Base-by-base conservation (phyloP, 176 grass and related monocot genomes). In the Phoenix roebelenii region DNA sequence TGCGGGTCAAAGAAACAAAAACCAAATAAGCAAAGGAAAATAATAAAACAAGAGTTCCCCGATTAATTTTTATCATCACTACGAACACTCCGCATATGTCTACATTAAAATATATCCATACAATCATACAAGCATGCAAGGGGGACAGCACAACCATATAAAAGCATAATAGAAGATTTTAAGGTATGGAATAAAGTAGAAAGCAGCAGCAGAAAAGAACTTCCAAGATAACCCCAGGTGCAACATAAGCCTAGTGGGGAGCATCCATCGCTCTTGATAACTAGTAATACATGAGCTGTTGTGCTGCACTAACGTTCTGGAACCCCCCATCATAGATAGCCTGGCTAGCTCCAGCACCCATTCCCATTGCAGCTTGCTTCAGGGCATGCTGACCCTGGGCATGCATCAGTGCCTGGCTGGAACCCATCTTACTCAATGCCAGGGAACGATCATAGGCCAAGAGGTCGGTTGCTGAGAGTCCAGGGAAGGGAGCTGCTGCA, bases 201-300 rank as follows among this genome's bases (percentile, higher is more conserved):
- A 30, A 30, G 28, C 28, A 30, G 5, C 28, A 28, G 25, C 0
- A 7, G 5, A 7, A 30, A 6, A 32, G 29, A 32, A 32, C 4
- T 7, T 32, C 24, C 29, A 6, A 3, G 35, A 44, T 12, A 44
- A 0, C 20, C 7, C 35, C 9, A 44, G 35, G 7, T 7, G 7
- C 10, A 44, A 44, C 35, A 44, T 44, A 14, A 44, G 35, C 35
- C 35, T 44, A 0, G 35, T 5, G 57, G 25, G 57, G 24, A 17
- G 5, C 52, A 67, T 15, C 69, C 49, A 51, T 18, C 24, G 17
- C 15, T 16, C 23, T 22, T 3, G 23, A 51, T 22, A 10, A 25
- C 82, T 89, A 98, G 68, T 79, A 92, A 63, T 90, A 96, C 91
- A 96, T 96, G 35, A 87, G 82, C 74, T 90, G 90, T 70, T 95